phyloP scores from a whole-genome alignment of 192 early-diverging fungal species.

The Podochytrium sp. region DNA sequence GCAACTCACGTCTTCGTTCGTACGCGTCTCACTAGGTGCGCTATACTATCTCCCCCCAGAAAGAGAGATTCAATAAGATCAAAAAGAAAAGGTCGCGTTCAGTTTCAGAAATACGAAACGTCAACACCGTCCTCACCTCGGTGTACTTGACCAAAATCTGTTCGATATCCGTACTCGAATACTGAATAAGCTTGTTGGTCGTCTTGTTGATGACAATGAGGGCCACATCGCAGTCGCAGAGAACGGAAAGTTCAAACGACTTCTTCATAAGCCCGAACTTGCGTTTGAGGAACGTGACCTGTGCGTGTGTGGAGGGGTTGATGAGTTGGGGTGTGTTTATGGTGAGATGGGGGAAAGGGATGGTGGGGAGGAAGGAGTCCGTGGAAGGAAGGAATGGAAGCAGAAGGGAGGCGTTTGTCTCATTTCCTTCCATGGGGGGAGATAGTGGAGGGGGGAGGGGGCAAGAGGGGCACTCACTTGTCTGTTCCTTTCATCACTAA shows the following conservation, averaged over 20 bases:
- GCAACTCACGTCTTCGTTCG: slow-evolving; percentile 28
- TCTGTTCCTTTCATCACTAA: slow-evolving; percentile 87
- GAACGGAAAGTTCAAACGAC: slow-evolving; percentile 90
- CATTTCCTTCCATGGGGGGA: not conserved
- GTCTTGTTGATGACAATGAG: slow-evolving; percentile 94
- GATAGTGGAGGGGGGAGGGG: not conserved
- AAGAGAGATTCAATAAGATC: slow-evolving; percentile 15
- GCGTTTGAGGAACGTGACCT: slow-evolving; percentile 94
- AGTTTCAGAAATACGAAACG: not conserved
- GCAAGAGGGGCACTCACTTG: slow-evolving; percentile 62
- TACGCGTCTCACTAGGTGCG: slow-evolving; percentile 38
- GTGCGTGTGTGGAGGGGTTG: not conserved
- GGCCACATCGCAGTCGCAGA: slow-evolving; percentile 95
- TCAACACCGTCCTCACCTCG: slow-evolving; percentile 46
- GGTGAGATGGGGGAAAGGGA: slow-evolving; percentile 4
- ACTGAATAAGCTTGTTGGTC: slow-evolving; percentile 92
- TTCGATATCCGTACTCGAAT: slow-evolving; percentile 93
- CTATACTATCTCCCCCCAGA: slow-evolving; percentile 28
- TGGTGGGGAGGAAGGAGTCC: not conserved
- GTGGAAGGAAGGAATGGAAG: not conserved
- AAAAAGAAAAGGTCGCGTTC: not conserved
- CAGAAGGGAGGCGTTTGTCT: not conserved
- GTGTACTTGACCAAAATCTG: slow-evolving; percentile 88
- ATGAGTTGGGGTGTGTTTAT: not conserved
- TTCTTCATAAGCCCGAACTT: slow-evolving; percentile 96